Conservation (phyloP, 2,329 filamentous ascomycete genomes). For the Pyricularia sp. region DNA sequence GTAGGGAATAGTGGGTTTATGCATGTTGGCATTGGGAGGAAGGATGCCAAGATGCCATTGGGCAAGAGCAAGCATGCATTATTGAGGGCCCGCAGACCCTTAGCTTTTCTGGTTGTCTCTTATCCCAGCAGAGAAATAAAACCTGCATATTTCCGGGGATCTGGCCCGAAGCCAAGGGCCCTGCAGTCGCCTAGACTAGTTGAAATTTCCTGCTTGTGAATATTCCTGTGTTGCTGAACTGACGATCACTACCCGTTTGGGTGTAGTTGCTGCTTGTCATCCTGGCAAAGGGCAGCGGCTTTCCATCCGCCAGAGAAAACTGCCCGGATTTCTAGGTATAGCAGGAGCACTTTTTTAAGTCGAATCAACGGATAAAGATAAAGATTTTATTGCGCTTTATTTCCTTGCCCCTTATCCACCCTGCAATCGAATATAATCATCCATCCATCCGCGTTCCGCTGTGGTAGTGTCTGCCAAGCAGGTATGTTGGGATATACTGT, state of each 20-base stretch:
- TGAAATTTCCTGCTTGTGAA: background rate
- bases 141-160: background rate
- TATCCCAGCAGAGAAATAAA: background rate
- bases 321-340: background rate
- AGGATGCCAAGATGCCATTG: background rate
- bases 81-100: background rate
- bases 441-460: no score
- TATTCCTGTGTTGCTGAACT: background rate
- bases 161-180: background rate
- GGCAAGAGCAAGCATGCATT: background rate
- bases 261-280: background rate
- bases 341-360: background rate
- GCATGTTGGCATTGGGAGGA: background rate
- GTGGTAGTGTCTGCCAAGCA: no score
- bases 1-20: background rate
- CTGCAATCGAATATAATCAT: no score
- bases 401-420: no score
- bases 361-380: no score
- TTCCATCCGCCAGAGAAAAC: background rate
- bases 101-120: background rate
- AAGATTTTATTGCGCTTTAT: no score
- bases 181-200: background rate
- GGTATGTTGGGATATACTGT: no score
- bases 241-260: background rate
- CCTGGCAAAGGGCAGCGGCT: background rate